Percentiles rank a stretch among this genome's conserved stretches.
phyloP scores from a whole-genome alignment of 2,329 filamentous ascomycete genomes.

The Penicillium sp. region DNA sequence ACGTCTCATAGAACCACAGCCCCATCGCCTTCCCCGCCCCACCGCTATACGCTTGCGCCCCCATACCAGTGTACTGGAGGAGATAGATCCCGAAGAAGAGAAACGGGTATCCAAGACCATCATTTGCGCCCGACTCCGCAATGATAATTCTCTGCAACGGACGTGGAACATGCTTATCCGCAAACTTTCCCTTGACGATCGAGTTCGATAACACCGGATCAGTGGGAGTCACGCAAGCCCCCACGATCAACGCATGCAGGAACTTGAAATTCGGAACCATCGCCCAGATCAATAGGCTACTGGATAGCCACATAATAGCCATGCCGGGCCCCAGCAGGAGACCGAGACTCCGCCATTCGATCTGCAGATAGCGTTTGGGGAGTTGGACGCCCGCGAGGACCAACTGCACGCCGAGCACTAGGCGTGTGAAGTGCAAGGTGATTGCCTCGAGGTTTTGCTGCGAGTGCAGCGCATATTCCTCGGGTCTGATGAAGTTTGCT shows the following conservation, averaged over 20 bases:
- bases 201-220: slow-evolving; percentile 86
- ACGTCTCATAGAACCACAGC: slow-evolving; percentile 82
- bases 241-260: slow-evolving; percentile 77
- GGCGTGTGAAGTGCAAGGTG: slow-evolving; percentile 80
- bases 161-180: slow-evolving; percentile 83
- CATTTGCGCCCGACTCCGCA: slow-evolving; percentile 84
- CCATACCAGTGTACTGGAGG: slow-evolving; percentile 71
- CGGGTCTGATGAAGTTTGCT: slow-evolving; percentile 72
- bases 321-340: slow-evolving; percentile 82
- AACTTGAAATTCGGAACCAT: slow-evolving; percentile 72
- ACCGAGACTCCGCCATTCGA: slow-evolving; percentile 74
- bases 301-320: slow-evolving; percentile 82
- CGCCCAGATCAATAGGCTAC: slow-evolving; percentile 76
- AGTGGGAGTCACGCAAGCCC: slow-evolving; percentile 87
- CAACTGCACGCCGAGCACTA: slow-evolving; percentile 88
- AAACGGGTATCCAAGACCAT: slow-evolving; percentile 87
- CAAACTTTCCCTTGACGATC: slow-evolving; percentile 92
- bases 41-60: slow-evolving; percentile 57
- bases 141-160: slow-evolving; percentile 78
- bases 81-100: slow-evolving; percentile 82
- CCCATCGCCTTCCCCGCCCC: slow-evolving; percentile 69
- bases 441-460: slow-evolving; percentile 66
- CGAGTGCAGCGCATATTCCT: slow-evolving; percentile 69
- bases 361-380: slow-evolving; percentile 76
- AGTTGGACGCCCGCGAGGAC: slow-evolving; percentile 87